Base-by-base conservation (phyloP, 805 yeast species). In the Candida boleticola region DNA sequence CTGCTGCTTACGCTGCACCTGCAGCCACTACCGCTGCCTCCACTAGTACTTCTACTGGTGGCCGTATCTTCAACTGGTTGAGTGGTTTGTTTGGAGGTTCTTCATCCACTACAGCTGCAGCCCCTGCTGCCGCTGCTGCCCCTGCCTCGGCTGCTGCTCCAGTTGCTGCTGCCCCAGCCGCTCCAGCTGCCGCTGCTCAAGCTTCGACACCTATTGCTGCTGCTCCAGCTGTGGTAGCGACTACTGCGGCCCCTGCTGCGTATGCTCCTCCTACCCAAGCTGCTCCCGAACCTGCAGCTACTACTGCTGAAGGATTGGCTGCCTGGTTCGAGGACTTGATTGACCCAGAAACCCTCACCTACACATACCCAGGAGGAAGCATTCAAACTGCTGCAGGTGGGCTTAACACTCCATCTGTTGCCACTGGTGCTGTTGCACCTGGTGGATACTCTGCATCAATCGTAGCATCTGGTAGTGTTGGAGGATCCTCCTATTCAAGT, bases 151-250 rank as follows among this genome's bases (percentile, higher is more conserved):
- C 57, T 25, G 43, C 53, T 19, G 42, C 48, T 37, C 45, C 51
- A 47, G 64, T 52, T 36, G 60, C 55, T 38, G 58, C 58, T 39
- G 54, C 57, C 29, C 62, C 50, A 31, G 53, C 63, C 22, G 42
- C 58, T 40, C 48, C 64, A 20, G 54, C 58, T 17, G 55, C 68
- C 38, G 44, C 59, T 26, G 43, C 61, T 21, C 50, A 57, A 35
- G 35, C 50, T 20, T 60, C 61, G 34, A 64, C 59, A 31, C 61
- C 69, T 42, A 52, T 60, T 23, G 48, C 44, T n/a, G 37, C 47
- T 5, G 33, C 48, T 11, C 33, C 49, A n/a, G 39, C 45, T 16
- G 37, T 58, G 34, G 40, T 56, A 17, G 41, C 54, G 33, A 10
- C 19, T 33, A 5, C 36, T 6, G 23, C 19, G 5, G 17, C 17